phyloP scores from a whole-genome alignment of 2,329 filamentous ascomycete genomes.

The Lojkania enalia region DNA sequence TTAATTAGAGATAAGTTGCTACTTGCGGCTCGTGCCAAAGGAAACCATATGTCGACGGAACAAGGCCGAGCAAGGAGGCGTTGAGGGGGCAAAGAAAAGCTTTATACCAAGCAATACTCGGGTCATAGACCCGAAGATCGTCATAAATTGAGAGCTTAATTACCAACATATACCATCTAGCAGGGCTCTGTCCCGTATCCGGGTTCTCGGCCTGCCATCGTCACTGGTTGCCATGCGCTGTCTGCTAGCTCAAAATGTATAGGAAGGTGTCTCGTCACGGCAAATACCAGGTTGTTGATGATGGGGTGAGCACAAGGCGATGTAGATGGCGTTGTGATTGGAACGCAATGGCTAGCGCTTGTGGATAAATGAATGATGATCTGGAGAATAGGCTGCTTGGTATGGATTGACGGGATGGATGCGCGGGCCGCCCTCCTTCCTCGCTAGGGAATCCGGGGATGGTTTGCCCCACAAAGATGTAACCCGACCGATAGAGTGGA shows the following conservation, averaged over 20 bases:
- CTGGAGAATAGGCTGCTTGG: conserved; percentile 6
- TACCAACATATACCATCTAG: conserved; percentile 19
- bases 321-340: conserved; percentile 8
- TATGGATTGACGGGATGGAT: conserved; percentile 9
- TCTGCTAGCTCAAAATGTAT: no score
- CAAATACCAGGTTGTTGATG: background rate
- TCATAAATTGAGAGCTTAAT: conserved; percentile 13
- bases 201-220: conserved; percentile 2
- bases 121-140: conserved; percentile 7
- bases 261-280: no score
- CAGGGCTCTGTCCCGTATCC: conserved; percentile 18
- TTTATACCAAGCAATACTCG: conserved; percentile 18
- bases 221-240: conserved; percentile 13
- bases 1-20: no score
- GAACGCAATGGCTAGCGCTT: conserved; percentile 8
- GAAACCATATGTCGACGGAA: conserved; percentile 5
- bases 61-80: background rate
- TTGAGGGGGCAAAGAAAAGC: conserved; percentile 9
- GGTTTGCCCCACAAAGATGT: no score
- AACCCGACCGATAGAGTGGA: background rate
- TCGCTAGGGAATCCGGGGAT: conserved; percentile 5
- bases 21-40: no score
- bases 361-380: conserved; percentile 17
- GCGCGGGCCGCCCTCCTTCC: conserved; percentile 12
- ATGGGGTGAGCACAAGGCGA: no score